A percentile compares a stretch with the other conserved stretches of the same genome.
Evolutionary conservation across 2,329 filamentous ascomycete species (phyloP).

Genomic region (Aspergillus nomiae): DNA sequence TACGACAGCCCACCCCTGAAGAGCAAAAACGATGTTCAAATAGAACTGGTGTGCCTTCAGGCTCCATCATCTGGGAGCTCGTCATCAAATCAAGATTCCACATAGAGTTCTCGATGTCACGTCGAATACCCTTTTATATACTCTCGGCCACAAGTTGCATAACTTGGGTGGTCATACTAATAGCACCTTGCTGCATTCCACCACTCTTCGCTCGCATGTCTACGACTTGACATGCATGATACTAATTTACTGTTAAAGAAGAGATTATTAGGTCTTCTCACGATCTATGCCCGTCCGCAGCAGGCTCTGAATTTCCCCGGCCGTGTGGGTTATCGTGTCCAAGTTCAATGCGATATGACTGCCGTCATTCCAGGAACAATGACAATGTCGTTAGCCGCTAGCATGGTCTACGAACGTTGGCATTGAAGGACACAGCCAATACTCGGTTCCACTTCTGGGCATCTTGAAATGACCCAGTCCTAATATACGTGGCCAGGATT

Average conservation of each 20-base stretch:
- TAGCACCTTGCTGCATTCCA: background rate
- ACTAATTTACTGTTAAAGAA: background rate
- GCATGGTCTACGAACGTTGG: background rate
- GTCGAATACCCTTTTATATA: background rate
- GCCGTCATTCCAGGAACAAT: background rate
- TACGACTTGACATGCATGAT: background rate
- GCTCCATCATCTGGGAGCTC: conserved; percentile 33
- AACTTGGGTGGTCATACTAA: background rate
- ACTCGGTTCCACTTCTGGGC: background rate
- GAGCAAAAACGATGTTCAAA: conserved; percentile 33
- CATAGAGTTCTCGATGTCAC: background rate
- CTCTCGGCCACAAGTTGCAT: background rate
- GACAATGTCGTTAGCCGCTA: background rate
- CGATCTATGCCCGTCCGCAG: background rate
- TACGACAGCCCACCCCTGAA: conserved; percentile 27
- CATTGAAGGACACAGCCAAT: background rate
- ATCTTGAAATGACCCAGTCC: background rate
- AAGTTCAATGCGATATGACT: background rate
- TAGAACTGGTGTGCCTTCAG: conserved; percentile 40
- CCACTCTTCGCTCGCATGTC: background rate
- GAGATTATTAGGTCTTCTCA: background rate
- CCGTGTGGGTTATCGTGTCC: background rate
- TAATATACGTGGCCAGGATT: background rate
- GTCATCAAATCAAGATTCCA: conserved; percentile 19
- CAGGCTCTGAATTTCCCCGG: background rate